A percentile compares a stretch with the other conserved stretches of the same genome.
Conservation (phyloP, 2,329 filamentous ascomycete species). For the Fusarium multiceps region DNA sequence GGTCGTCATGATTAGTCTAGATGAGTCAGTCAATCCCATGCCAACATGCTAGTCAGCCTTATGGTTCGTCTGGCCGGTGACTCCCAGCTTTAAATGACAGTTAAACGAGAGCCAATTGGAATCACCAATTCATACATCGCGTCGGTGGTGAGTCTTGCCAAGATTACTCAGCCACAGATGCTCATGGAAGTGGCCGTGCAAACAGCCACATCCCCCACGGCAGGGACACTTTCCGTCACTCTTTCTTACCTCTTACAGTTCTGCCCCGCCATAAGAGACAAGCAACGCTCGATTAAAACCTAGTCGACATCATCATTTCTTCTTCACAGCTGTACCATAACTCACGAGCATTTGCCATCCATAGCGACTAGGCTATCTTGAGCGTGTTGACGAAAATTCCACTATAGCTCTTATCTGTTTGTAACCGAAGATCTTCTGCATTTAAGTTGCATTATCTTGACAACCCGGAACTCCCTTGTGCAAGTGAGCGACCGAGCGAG, state of each 20-base stretch:
- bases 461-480: slow-evolving; percentile 7
- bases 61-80: slow-evolving; percentile 25
- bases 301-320: slow-evolving; percentile 40
- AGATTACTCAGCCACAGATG: slow-evolving; percentile 36
- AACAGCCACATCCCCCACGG: slow-evolving; percentile 25
- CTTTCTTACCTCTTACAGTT: slow-evolving; percentile 3
- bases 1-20: slow-evolving; percentile 9
- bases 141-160: slow-evolving; percentile 9
- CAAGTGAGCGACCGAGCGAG: slow-evolving; percentile 14
- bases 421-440: not conserved
- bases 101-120: slow-evolving; percentile 20
- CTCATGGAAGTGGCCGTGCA: slow-evolving; percentile 10
- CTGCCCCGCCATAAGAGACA: slow-evolving; percentile 43
- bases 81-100: slow-evolving; percentile 7
- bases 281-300: slow-evolving; percentile 40
- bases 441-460: not conserved
- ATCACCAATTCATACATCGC: slow-evolving; percentile 8
- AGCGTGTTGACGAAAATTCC: not conserved
- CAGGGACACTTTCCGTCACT: slow-evolving; percentile 26
- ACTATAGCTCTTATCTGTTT: not conserved
- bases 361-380: not conserved
- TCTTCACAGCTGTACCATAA: slow-evolving; percentile 1
- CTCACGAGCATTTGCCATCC: not conserved
- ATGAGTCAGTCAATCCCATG: slow-evolving; percentile 11
- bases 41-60: not conserved